Evolutionary conservation across 108 stramenopile genomes (phyloP), one percentile per base, ranked within the genome.

Genomic region (Skeletonema potamos): DNA sequence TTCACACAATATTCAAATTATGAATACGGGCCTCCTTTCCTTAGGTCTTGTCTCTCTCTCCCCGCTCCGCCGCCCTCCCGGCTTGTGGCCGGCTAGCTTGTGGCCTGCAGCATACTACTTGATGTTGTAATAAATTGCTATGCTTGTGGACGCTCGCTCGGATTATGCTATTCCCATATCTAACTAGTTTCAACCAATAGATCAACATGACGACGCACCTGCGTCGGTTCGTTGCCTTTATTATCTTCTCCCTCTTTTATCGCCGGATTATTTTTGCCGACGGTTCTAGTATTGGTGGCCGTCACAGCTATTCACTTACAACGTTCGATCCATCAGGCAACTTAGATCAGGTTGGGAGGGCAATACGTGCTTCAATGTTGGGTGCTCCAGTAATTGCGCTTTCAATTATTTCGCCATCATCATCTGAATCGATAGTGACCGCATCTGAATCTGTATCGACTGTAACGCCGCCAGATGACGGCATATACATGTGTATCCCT

Each of bases 271-370:
- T 22, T 18, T 24, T 51, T 51, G 48, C 22, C 20, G 22, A 51
- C 22, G 48, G 48, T 6, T 51, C 48, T 24, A 51, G 48, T 51
- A 51, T 20, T 51, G 95, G 95, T 68, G 86, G 88, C 5, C 87
- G 96, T 15, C 93, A 97, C 62, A 89, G 88, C 62, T 99, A 96
- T 67, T 97, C 97, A 7, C 81, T 99, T 28, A 94, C 99, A 0
- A 99, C 99, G 20, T 99, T 99, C 73, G 87, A 93, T 61, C 84
- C 91, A 22, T 79, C 84, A 4, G 99, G 99, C 13, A 90, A 91
- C 77, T 82, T 99, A 28, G 83, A 88, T 61, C 97, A 98, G 82
- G 96, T 99, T 18, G 96, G 96, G 70, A 88, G 96, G 24, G 97
- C 99, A 41, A 44, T 73, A 17, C 76, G 82, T 36, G 93, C 93